Percentiles rank a stretch among this genome's conserved stretches.
These are phyloP conservation scores for Zygnema circumcarinatum DNA, from an alignment of 139 green algal genomes.

Conservation along the genomic window DNA sequence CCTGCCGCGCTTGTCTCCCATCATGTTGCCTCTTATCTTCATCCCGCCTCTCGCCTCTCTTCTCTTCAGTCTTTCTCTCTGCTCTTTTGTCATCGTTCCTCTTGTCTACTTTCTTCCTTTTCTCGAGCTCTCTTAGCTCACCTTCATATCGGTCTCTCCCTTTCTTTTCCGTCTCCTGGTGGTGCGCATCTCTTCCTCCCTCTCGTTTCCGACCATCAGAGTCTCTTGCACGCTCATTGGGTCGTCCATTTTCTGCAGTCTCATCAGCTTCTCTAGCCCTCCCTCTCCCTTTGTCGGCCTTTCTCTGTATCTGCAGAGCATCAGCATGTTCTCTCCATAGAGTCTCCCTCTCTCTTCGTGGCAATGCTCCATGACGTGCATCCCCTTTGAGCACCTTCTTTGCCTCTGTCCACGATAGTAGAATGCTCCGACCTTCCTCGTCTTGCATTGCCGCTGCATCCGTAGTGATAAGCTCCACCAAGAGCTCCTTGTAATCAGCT, in stretches of 20 bases:
- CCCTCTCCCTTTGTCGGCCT: conserved; percentile 40
- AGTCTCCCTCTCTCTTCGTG: conserved; percentile 8
- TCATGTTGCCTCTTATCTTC: conserved; percentile 19
- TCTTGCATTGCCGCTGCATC: neutral
- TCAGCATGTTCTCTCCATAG: conserved; percentile 33
- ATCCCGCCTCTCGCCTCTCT: neutral
- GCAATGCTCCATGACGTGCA: conserved; percentile 6
- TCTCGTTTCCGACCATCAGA: neutral
- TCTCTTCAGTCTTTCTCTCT: neutral
- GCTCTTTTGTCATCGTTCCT: neutral
- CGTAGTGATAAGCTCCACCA: conserved; percentile 1
- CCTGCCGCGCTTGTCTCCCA: neutral
- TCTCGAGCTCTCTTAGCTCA: neutral
- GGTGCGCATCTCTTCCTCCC: no score
- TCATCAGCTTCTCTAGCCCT: neutral
- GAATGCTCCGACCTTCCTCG: neutral
- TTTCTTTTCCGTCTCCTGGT: conserved; percentile 17
- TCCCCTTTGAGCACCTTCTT: conserved; percentile 22
- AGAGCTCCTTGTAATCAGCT: conserved; percentile 7
- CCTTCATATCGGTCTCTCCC: neutral
- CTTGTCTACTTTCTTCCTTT: neutral
- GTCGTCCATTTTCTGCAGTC: neutral
- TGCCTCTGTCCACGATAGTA: conserved; percentile 12
- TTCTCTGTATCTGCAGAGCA: conserved; percentile 10
- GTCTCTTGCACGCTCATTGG: neutral